phyloP scores from a whole-genome alignment of 2,329 filamentous ascomycete species.

The Coniochaeta hoffmannii region DNA sequence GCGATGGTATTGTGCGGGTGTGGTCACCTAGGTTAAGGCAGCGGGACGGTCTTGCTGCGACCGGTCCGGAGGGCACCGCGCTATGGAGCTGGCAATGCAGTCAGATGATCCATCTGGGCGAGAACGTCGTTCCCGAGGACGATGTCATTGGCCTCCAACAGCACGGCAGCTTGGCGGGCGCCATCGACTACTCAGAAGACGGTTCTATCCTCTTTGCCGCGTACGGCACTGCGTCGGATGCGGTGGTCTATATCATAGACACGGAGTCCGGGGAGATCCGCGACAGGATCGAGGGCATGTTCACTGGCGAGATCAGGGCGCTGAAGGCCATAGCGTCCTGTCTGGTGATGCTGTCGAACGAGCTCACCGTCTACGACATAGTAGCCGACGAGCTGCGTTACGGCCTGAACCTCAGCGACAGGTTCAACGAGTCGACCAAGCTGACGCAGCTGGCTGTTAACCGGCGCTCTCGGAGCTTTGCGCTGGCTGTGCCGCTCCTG shows the following conservation, averaged over 20 bases:
- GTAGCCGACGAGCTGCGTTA: slow-evolving; percentile 70
- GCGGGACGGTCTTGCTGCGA: slow-evolving; percentile 59
- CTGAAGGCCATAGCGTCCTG: slow-evolving; percentile 66
- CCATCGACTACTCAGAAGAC: slow-evolving; percentile 73
- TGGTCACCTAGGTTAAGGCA: slow-evolving; percentile 72
- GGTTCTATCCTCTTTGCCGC: slow-evolving; percentile 74
- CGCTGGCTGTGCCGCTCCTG: slow-evolving; percentile 44
- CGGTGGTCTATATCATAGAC: slow-evolving; percentile 70
- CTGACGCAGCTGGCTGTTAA: slow-evolving; percentile 68
- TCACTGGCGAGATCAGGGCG: slow-evolving; percentile 57
- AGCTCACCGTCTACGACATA: slow-evolving; percentile 75
- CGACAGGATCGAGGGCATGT: slow-evolving; percentile 60
- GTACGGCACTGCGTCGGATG: slow-evolving; percentile 44
- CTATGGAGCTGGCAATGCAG: slow-evolving; percentile 70
- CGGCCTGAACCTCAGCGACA: slow-evolving; percentile 47
- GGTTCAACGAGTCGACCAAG: slow-evolving; percentile 29
- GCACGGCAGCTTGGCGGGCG: slow-evolving; percentile 42
- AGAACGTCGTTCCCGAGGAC: slow-evolving; percentile 27
- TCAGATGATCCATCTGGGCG: slow-evolving; percentile 43
- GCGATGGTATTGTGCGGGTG: slow-evolving; percentile 68
- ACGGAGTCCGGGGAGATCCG: slow-evolving; percentile 59
- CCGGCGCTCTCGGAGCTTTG: slow-evolving; percentile 54
- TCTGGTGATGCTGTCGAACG: slow-evolving; percentile 66
- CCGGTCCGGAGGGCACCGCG: slow-evolving; percentile 47
- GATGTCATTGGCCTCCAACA: slow-evolving; percentile 23